phyloP scores from a whole-genome alignment of 495 filamentous ascomycete genomes.

The Podospora comata region DNA sequence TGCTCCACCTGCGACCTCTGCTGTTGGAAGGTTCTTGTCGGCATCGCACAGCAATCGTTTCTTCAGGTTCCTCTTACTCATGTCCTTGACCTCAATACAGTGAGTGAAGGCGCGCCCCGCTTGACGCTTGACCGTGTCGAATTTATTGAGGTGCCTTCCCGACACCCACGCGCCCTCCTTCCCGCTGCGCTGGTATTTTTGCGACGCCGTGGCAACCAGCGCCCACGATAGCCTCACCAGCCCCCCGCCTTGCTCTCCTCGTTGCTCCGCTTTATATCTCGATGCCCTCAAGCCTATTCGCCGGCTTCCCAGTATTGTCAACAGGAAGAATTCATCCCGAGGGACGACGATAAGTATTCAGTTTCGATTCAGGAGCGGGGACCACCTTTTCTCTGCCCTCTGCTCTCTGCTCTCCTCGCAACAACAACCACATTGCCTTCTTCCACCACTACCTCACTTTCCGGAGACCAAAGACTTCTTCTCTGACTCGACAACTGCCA shows the following conservation, averaged over 20 bases:
- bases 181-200: background rate
- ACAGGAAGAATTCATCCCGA: background rate
- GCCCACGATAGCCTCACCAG: background rate
- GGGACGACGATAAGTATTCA: background rate
- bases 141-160: background rate
- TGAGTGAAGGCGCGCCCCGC: background rate
- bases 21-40: background rate
- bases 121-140: slow-evolving; percentile 18
- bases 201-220: background rate
- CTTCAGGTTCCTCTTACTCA: background rate
- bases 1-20: background rate
- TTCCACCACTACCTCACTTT: background rate
- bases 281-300: background rate
- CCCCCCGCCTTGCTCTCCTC: background rate
- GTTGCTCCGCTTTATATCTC: background rate
- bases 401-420: background rate
- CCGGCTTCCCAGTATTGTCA: background rate
- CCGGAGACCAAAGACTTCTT: background rate
- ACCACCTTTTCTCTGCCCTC: background rate
- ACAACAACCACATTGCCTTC: background rate
- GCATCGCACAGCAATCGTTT: background rate
- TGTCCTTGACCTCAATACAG: background rate
- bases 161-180: background rate
- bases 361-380: background rate
- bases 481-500: background rate